A percentile compares a stretch with the other conserved stretches of the same genome.
Conservation (phyloP, 371 early-diverging fungal species). For the Nematocida parisii region DNA sequence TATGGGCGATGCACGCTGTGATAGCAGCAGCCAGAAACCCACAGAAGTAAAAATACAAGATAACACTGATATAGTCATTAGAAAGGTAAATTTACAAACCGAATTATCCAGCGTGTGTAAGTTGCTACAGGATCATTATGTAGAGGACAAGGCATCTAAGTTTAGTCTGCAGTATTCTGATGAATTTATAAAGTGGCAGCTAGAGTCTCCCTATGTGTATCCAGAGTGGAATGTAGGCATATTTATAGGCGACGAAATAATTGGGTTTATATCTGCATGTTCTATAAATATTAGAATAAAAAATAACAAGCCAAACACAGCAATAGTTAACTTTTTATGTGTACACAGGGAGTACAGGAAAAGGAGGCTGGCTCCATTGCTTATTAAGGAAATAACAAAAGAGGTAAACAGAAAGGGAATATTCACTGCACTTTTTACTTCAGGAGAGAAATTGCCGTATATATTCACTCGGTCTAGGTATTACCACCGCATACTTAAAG, state of each 20-base stretch:
- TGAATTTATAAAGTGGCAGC: slow-evolving; percentile 62
- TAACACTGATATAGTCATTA: slow-evolving; percentile 23
- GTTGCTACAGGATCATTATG: slow-evolving; percentile 65
- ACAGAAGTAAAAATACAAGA: slow-evolving; percentile 2
- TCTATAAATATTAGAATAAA: slow-evolving; percentile 56
- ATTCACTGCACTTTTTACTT: slow-evolving; percentile 94
- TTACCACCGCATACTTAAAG: slow-evolving; percentile 66
- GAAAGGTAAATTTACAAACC: slow-evolving; percentile 15
- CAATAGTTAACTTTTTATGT: slow-evolving; percentile 91
- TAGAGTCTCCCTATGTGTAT: slow-evolving; percentile 36
- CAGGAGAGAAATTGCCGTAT: slow-evolving; percentile 82
- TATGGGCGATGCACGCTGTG: not conserved
- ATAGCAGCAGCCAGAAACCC: slow-evolving; percentile 23
- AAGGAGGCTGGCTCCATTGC: slow-evolving; percentile 88
- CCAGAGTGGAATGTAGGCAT: slow-evolving; percentile 64
- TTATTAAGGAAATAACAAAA: slow-evolving; percentile 94
- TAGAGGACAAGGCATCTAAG: slow-evolving; percentile 52
- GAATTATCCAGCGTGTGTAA: slow-evolving; percentile 43
- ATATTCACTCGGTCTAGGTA: slow-evolving; percentile 77
- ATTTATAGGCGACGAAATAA: slow-evolving; percentile 30
- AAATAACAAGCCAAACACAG: slow-evolving; percentile 32
- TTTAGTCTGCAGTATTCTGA: slow-evolving; percentile 62
- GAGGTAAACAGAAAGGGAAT: slow-evolving; percentile 83
- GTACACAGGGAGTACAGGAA: slow-evolving; percentile 86
- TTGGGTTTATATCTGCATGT: slow-evolving; percentile 68